Evolutionary conservation across 23 red algal species (phyloP), one percentile per base, ranked within the genome.

Genomic region (Pyropia haitanensis): DNA sequence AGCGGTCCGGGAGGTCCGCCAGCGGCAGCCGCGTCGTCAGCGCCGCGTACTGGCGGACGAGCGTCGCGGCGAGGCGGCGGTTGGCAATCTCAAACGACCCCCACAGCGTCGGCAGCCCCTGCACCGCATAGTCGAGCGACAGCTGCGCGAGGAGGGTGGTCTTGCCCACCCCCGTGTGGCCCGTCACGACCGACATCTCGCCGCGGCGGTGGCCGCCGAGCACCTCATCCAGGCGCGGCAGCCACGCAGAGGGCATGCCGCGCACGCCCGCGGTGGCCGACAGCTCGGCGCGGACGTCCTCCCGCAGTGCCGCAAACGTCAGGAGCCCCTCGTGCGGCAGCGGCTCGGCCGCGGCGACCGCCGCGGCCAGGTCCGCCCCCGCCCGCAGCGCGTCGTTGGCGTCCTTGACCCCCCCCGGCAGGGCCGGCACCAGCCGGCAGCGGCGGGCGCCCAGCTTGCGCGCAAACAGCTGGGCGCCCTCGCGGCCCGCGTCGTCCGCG

Each of bases 161-260:
- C 54, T 96, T 96, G 29, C 92, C 92, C 3, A 96, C 73, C 21
- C 92, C 92, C 7, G 85, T 96, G 54, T 88, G 85, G 15, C 92
- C 92, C 24, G 78, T 74, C 15, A 80, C 61, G 21, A 96, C 75
- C 44, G 83, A 81, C 29, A 89, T 51, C 58, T 96, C 92, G 22
- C 86, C 86, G 49, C 80, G 74, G 29, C 92, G 82, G 51, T 82
- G 81, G 32, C 92, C 92, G 16, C 81, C 83, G 1, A 88, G 50
- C 27, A 87, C 22, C 1, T 71, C 29, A 51, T 89, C 86, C 16
- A 96, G 70, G n/a, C 78, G 63, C 20, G 79, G 73, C 10, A 96
- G 55, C 18, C 68, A 78, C 30, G 50, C 18, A 32, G 72, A 84
- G 64, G 85, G 58, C 54, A 87, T 26, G 20, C 79, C 88, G 27